Percentiles rank a stretch among this genome's conserved stretches.
Conservation (phyloP, 163 green algal species). For the Chlamydomonas reinhardtii region DNA sequence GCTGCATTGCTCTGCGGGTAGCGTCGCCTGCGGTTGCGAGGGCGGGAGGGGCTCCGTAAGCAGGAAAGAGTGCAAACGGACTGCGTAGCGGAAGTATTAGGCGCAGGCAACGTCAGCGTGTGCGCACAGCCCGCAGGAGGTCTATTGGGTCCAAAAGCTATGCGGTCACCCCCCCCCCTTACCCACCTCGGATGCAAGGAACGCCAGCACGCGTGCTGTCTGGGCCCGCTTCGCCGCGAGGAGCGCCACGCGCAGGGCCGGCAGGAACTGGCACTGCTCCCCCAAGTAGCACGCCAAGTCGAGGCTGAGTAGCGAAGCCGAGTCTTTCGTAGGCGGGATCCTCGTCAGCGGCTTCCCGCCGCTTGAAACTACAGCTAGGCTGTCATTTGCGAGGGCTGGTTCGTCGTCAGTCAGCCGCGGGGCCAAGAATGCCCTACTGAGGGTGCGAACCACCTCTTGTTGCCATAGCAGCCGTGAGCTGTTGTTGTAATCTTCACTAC, state of each 20-base stretch:
- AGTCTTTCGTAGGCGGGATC: slow-evolving; percentile 1
- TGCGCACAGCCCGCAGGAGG: neutral
- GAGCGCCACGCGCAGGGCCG: neutral
- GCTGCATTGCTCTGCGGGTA: slow-evolving; percentile 22
- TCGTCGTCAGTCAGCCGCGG: neutral
- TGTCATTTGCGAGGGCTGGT: no score
- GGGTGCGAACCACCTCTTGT: neutral
- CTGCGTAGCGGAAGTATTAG: no score
- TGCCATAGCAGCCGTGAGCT: slow-evolving; percentile 11
- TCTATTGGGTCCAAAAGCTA: no score
- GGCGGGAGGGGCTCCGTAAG: neutral
- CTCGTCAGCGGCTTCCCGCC: neutral
- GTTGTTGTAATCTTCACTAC: slow-evolving; percentile 19
- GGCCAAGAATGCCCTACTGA: neutral
- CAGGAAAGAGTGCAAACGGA: neutral
- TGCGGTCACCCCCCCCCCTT: no score
- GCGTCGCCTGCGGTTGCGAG: neutral
- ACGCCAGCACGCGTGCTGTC: slow-evolving; percentile 10
- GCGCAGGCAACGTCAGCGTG: no score
- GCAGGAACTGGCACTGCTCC: slow-evolving; percentile 32
- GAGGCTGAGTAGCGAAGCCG: slow-evolving; percentile 10
- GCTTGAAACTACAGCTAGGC: neutral
- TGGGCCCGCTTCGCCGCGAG: neutral
- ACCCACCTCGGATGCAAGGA: slow-evolving; percentile 24
- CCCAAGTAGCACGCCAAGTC: neutral